Conservation (phyloP, 73 alveolate genomes). For the Tetrahymena thermophila region DNA sequence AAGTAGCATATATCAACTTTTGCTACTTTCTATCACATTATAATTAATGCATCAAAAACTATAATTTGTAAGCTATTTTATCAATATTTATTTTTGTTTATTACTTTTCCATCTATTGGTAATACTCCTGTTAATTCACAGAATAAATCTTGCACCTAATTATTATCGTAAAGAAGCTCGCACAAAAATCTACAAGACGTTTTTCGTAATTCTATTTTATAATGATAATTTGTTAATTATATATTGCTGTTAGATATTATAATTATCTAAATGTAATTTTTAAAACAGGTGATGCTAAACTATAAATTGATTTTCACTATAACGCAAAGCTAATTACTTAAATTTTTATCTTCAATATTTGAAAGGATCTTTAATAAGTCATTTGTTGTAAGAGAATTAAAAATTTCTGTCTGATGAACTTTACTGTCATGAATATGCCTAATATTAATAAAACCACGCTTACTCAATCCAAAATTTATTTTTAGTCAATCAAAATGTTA, state of each 20-base stretch:
- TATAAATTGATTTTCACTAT: background rate
- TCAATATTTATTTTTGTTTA: background rate
- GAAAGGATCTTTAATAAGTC: conserved; percentile 29
- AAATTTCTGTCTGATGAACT: conserved; percentile 33
- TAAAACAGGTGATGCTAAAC: background rate
- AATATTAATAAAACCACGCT: background rate
- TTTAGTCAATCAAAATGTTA: conserved; percentile 12
- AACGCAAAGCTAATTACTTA: background rate
- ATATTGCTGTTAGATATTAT: background rate
- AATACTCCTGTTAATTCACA: conserved; percentile 28
- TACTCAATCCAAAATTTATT: conserved; percentile 14
- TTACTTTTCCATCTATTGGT: conserved; percentile 45
- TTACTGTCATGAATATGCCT: conserved; percentile 46
- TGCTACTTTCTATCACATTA: background rate
- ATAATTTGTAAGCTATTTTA: background rate
- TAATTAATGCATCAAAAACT: background rate
- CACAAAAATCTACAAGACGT: conserved; percentile 35
- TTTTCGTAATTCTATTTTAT: conserved; percentile 4
- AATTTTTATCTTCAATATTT: conserved; percentile 31
- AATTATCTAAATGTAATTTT: background rate
- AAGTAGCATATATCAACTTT: background rate
- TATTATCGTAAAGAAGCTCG: conserved; percentile 33
- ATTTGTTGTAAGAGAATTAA: conserved; percentile 24
- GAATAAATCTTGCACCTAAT: conserved; percentile 21
- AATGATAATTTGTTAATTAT: background rate